Evolutionary conservation across 139 green algal genomes (phyloP), one percentile per base, ranked within the genome.

Genomic region (Closterium sp.): DNA sequence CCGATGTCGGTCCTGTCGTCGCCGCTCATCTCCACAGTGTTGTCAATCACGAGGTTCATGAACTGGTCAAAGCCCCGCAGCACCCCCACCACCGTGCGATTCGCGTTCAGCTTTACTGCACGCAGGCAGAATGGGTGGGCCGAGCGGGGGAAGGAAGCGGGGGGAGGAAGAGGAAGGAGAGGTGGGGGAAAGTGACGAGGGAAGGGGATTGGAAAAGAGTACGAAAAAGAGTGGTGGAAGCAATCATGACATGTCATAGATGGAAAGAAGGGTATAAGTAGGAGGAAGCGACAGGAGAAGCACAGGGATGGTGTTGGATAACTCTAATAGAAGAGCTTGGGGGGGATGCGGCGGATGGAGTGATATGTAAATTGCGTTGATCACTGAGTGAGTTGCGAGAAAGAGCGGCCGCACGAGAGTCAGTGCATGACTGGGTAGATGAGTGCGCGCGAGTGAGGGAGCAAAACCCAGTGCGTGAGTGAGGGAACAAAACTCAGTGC

Each of bases 41-140:
- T 95, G 95, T 99, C 98, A 91, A 99, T 95, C 93, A 99, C 98
- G 5, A 99, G 94, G 95, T 99, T 99, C 97, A 99, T 99, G 94
- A 99, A 99, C 95, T 99, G 97, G 94, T 99, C 98, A 91, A 99
- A 99, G 0, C 98, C 98, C 0, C 98, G 95, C 29, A 99, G 97
- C 19, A 98, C 96, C 1, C 98, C 98, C 1, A 97, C 97, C 29
- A 99, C 98, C 31, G 97, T 96, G 32, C 98, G 95, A 95, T 99
- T 99, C 1, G 95, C 97, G 91, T 99, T 99, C 42, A 99, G 94
- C 22, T 92, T 94, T 30, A 98, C 97, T 94, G 91, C 91, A 86
- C 17, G 22, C 3, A 21, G 84, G 19, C 3, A 87, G 22, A 19
- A 31, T 5, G 21, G 21, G n/a, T 5, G 10, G 13, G 84, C 1